phyloP scores from a whole-genome alignment of 1,139 yeast genomes.

The Hyphopichia burtonii region DNA sequence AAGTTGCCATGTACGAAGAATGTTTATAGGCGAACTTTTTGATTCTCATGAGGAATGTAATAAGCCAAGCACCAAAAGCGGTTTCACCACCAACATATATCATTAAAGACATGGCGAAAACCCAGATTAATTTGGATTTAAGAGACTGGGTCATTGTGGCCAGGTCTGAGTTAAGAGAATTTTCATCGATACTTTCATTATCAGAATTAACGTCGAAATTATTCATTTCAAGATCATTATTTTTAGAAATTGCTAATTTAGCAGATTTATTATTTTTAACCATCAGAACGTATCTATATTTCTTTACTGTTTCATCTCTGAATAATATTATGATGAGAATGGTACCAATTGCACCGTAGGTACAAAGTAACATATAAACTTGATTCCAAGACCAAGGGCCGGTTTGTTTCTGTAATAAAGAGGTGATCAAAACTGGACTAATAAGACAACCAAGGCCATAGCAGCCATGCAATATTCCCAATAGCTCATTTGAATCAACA shows the following conservation, averaged over 20 bases:
- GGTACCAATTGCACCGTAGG: constrained; percentile 22
- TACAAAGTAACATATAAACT: constrained; percentile 40
- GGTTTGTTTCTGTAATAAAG: constrained; percentile 30
- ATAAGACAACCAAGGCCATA: constrained; percentile 70
- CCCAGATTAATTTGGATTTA: constrained; percentile 42
- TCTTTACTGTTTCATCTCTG: constrained; percentile 53
- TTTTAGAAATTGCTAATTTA: constrained; percentile 1
- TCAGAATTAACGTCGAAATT: constrained; percentile 10
- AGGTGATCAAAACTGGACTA: constrained; percentile 59
- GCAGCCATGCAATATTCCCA: constrained; percentile 67
- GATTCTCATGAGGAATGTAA: constrained; percentile 54
- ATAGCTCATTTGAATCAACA: constrained; percentile 55
- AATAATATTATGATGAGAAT: constrained; percentile 30
- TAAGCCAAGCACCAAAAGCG: constrained; percentile 69
- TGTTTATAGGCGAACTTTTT: constrained; percentile 41
- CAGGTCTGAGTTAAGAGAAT: constrained; percentile 5
- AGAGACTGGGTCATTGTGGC: constrained; percentile 31
- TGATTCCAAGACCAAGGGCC: constrained; percentile 49
- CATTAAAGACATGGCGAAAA: constrained; percentile 52
- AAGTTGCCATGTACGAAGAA: constrained; percentile 60
- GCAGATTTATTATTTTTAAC: constrained; percentile 11
- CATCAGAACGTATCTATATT: constrained; percentile 40
- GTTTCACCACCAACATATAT: constrained; percentile 67
- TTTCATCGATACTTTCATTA: constrained; percentile 17
- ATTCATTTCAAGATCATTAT: constrained; percentile 11